These are phyloP conservation scores for Apiotrichum siamense DNA, from an alignment of 1,284 basidiomycete species.

Conservation along the genomic window DNA sequence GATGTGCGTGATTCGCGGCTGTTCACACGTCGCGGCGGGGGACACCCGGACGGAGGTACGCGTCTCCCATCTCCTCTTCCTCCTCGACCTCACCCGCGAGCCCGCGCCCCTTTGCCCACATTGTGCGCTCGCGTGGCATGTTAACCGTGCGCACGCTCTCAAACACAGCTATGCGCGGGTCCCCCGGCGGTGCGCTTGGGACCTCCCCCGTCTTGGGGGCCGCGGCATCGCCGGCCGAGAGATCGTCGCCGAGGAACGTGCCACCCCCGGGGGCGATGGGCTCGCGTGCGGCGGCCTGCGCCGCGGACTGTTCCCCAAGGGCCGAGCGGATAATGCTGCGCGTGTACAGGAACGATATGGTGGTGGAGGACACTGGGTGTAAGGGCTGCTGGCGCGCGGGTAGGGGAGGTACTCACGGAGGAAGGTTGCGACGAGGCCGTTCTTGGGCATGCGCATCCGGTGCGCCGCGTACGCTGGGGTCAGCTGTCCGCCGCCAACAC, in stretches of 20 bases:
- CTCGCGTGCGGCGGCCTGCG: neutral
- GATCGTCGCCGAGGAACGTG: slow-evolving; percentile 1
- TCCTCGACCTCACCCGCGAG: slow-evolving; percentile 31
- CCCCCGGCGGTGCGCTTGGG: neutral
- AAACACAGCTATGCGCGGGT: neutral
- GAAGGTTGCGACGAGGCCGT: slow-evolving; percentile 26
- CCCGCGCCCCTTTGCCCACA: slow-evolving; percentile 26
- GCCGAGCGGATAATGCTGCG: slow-evolving; percentile 17
- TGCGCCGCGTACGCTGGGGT: slow-evolving; percentile 11
- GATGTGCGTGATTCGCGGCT: too few relatives aligned
- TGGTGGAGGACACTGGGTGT: slow-evolving; percentile 23
- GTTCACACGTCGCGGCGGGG: slow-evolving; percentile 20
- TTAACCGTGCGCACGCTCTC: neutral
- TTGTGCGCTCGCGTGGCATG: slow-evolving; percentile 16
- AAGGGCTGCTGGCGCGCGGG: neutral
- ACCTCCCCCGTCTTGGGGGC: neutral
- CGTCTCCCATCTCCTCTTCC: slow-evolving; percentile 34
- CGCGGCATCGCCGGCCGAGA: neutral
- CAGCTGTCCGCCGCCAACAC: neutral
- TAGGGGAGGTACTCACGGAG: slow-evolving; percentile 17
- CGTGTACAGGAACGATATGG: slow-evolving; percentile 25
- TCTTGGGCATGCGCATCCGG: slow-evolving; percentile 14
- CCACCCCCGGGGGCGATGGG: slow-evolving; percentile 1
- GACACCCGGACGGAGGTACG: slow-evolving; percentile 27
- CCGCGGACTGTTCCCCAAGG: slow-evolving; percentile 13